Evolutionary conservation across 495 filamentous ascomycete genomes (phyloP).

Genomic region (Darksidea phi): DNA sequence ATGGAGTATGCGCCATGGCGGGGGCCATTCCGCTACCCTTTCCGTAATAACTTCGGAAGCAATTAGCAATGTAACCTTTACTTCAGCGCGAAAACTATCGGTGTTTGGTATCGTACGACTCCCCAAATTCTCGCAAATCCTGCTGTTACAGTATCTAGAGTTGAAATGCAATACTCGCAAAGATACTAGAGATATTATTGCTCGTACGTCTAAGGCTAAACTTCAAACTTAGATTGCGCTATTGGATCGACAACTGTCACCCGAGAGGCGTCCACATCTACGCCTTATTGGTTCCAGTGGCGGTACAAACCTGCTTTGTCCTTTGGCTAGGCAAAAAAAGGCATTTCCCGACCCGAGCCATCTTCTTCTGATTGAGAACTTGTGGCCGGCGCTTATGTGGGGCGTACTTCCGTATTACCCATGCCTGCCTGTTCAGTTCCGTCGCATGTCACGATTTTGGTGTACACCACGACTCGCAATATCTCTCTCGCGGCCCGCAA

Average conservation of each 20-base stretch:
- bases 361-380: no score
- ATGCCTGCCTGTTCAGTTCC: no score
- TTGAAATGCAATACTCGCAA: neutral
- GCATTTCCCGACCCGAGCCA: no score
- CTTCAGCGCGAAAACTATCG: neutral
- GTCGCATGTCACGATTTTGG: neutral
- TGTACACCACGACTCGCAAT: neutral
- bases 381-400: no score
- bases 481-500: neutral
- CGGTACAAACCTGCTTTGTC: no score
- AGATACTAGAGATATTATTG: neutral
- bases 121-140: slow-evolving; percentile 11
- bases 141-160: neutral
- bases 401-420: no score
- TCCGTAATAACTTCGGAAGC: neutral
- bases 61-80: neutral
- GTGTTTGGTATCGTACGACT: slow-evolving; percentile 20
- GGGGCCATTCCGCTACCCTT: slow-evolving; percentile 1
- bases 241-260: no score
- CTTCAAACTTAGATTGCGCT: neutral
- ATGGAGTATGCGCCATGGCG: no score
- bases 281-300: no score
- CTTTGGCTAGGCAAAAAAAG: no score
- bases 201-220: slow-evolving; percentile 6
- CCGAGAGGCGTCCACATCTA: no score